Conservation (phyloP, 768 basidiomycete genomes). For the Naganishia onofrii region DNA sequence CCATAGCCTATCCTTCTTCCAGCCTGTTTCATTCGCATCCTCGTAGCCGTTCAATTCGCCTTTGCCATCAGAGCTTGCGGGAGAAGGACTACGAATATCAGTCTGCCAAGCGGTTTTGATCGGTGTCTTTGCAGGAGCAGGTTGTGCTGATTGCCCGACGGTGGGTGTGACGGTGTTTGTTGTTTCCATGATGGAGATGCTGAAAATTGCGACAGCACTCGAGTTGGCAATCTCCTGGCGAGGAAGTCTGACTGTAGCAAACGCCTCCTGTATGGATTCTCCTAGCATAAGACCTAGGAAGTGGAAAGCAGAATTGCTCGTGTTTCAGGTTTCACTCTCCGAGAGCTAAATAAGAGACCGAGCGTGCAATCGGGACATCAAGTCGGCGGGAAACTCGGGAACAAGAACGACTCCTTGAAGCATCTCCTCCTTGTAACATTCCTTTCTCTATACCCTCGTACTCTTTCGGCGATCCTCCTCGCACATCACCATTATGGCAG, state of each 20-base stretch:
- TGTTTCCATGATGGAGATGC: background rate
- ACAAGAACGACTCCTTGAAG: too few species aligned
- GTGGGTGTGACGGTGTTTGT: background rate
- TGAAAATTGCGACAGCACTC: background rate
- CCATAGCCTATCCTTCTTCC: constrained; percentile 13
- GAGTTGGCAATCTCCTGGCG: too few species aligned
- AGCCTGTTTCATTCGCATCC: background rate
- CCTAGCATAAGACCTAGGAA: too few species aligned
- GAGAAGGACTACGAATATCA: constrained; percentile 20
- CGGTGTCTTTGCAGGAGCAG: background rate
- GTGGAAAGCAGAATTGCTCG: too few species aligned
- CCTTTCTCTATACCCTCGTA: too few species aligned
- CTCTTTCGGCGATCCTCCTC: too few species aligned
- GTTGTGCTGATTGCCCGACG: too few species aligned
- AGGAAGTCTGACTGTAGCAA: too few species aligned
- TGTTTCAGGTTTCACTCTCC: constrained; percentile 3
- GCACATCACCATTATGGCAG: background rate
- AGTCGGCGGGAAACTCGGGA: too few species aligned
- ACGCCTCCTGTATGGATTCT: background rate
- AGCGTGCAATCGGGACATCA: constrained; percentile 12
- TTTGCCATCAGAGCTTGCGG: constrained; percentile 9
- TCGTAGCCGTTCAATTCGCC: background rate
- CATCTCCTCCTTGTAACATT: too few species aligned
- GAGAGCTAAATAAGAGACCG: too few species aligned
- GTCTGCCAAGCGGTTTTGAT: background rate